Evolutionary conservation across 345 rosid genomes (phyloP).

Genomic region (Lumnitzera littorea): DNA sequence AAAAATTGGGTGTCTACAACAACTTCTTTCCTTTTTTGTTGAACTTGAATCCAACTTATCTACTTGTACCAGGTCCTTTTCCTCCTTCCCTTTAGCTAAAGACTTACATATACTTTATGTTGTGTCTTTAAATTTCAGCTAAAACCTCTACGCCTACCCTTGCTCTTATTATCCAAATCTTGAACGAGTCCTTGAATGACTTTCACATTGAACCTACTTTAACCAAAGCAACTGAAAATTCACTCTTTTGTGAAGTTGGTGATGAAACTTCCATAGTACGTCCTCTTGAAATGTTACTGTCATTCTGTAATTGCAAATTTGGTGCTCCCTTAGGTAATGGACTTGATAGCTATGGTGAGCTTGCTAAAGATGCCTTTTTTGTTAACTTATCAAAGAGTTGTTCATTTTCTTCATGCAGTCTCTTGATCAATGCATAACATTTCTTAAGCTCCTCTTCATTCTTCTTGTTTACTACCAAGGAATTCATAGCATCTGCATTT

Average conservation of each 20-base stretch:
- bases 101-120: too few species aligned
- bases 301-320: slow-evolving; percentile 41
- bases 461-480: slow-evolving; percentile 77
- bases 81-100: too few species aligned
- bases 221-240: slow-evolving; percentile 58
- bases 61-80: too few species aligned
- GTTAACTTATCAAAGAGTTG: slow-evolving; percentile 93
- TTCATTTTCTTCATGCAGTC: slow-evolving; percentile 96
- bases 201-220: slow-evolving; percentile 30
- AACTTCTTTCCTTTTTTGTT: too few species aligned
- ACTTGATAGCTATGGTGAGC: slow-evolving; percentile 60
- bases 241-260: slow-evolving; percentile 40
- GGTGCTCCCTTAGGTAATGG: slow-evolving; percentile 45
- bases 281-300: slow-evolving; percentile 27
- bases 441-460: slow-evolving; percentile 97
- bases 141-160: too few species aligned
- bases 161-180: too few species aligned
- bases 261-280: slow-evolving; percentile 39
- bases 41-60: too few species aligned
- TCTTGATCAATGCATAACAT: slow-evolving; percentile 94
- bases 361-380: slow-evolving; percentile 68
- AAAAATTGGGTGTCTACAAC: too few species aligned
- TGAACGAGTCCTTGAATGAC: too few species aligned
- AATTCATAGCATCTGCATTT: slow-evolving; percentile 41
- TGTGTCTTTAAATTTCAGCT: too few species aligned